Evolutionary conservation across 2,329 filamentous ascomycete genomes (phyloP).

Genomic region (Claviceps pazoutovae): DNA sequence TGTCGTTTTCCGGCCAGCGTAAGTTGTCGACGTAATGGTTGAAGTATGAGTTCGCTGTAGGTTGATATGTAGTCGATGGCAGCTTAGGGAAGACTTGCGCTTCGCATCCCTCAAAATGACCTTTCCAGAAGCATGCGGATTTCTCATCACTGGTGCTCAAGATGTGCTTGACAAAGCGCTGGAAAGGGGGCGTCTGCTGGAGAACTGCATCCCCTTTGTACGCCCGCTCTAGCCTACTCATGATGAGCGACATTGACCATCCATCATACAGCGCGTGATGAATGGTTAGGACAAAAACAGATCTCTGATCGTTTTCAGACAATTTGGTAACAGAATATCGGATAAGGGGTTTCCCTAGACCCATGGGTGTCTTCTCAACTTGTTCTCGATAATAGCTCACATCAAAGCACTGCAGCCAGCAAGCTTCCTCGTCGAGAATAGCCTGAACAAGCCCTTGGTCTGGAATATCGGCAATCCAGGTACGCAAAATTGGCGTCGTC

Average conservation of each 20-base stretch:
- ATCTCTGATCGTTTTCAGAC: not conserved
- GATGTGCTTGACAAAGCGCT: conserved; percentile 28
- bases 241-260: conserved; percentile 31
- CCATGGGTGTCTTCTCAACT: conserved; percentile 16
- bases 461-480: conserved; percentile 4
- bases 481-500: conserved; percentile 5
- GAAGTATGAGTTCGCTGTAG: conserved; percentile 2
- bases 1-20: conserved; percentile 4
- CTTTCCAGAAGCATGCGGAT: conserved; percentile 27
- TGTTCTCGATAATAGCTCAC: conserved; percentile 20
- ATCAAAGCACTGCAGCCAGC: conserved; percentile 15
- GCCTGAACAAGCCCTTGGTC: conserved; percentile 25
- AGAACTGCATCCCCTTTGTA: conserved; percentile 18
- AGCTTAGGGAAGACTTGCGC: conserved; percentile 1
- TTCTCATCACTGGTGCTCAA: conserved; percentile 17
- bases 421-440: conserved; percentile 22
- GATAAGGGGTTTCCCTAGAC: conserved; percentile 9
- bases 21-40: not conserved
- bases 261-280: conserved; percentile 39
- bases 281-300: conserved; percentile 22
- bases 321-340: conserved; percentile 5
- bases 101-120: not conserved
- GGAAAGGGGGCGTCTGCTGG: conserved; percentile 16
- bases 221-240: conserved; percentile 25
- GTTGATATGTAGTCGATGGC: not conserved